These are phyloP conservation scores for Alternaria sp. DNA, from an alignment of 2,329 filamentous ascomycete genomes.

Conservation along the genomic window DNA sequence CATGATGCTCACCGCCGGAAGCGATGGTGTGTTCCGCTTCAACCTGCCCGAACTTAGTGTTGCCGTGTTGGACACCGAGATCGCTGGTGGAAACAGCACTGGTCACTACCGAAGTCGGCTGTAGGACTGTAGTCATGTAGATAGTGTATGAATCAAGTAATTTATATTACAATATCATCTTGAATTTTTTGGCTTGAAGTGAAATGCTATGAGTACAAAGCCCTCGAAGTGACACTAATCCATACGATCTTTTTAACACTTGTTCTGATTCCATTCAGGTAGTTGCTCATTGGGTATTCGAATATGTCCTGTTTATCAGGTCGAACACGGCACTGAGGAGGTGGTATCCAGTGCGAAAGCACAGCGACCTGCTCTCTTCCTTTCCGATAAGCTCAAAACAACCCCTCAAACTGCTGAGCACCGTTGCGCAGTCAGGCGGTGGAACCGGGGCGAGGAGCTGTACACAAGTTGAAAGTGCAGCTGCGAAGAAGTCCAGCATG, in stretches of 20 bases:
- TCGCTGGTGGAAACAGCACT: conserved; percentile 2
- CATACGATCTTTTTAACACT: background rate
- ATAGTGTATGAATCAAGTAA: background rate
- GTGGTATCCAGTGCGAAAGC: conserved; percentile 21
- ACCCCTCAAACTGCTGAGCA: conserved; percentile 17
- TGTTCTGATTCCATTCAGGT: background rate
- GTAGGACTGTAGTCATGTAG: background rate
- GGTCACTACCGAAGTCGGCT: background rate
- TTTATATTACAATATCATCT: background rate
- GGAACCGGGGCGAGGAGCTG: conserved; percentile 6
- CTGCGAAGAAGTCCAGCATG: conserved; percentile 30
- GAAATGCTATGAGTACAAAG: background rate
- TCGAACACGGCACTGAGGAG: conserved; percentile 15
- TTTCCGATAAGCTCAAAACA: conserved; percentile 24
- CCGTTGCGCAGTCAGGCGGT: background rate
- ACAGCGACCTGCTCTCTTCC: conserved; percentile 18
- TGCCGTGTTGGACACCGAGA: conserved; percentile 58
- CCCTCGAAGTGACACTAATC: too few species aligned
- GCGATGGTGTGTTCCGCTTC: conserved; percentile 59
- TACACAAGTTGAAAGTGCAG: conserved; percentile 25
- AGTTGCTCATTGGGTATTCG: background rate
- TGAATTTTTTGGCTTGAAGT: background rate
- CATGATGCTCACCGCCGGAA: conserved; percentile 35
- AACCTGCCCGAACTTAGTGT: conserved; percentile 62
- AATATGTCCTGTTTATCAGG: background rate